These are phyloP conservation scores for Coemansia sp. DNA, from an alignment of 192 early-diverging fungal species.

Conservation along the genomic window DNA sequence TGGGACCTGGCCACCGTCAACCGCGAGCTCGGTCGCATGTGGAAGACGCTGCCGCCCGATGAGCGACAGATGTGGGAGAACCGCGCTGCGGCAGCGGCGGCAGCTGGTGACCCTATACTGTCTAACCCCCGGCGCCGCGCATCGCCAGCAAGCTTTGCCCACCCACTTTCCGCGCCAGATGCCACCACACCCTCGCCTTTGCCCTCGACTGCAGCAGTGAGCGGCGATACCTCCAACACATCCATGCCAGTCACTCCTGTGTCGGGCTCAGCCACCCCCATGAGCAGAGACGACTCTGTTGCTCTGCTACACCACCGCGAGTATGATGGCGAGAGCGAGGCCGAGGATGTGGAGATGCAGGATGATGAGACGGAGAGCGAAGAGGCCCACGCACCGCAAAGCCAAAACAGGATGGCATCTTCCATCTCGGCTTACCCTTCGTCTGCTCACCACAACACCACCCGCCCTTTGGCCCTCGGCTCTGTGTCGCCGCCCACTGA, in stretches of 20 bases:
- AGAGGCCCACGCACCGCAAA: not conserved
- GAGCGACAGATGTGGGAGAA: conserved; percentile 45
- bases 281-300: conserved; percentile 17
- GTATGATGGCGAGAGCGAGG: conserved; percentile 37
- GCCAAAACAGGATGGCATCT: not conserved
- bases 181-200: conserved; percentile 21
- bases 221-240: conserved; percentile 15
- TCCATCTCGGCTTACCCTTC: not conserved
- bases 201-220: conserved; percentile 15
- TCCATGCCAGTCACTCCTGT: conserved; percentile 37
- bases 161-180: not conserved
- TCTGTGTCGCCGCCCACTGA: conserved; percentile 7
- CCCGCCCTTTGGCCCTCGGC: not conserved
- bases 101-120: conserved; percentile 19
- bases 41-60: conserved; percentile 37
- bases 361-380: conserved; percentile 38
- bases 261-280: conserved; percentile 31
- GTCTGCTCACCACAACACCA: not conserved
- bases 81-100: conserved; percentile 21
- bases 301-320: not conserved
- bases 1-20: conserved; percentile 53
- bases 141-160: conserved; percentile 13
- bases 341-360: conserved; percentile 50
- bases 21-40: conserved; percentile 51
- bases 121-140: conserved; percentile 21